These are phyloP conservation scores for Rostrohypoxylon terebratum DNA, from an alignment of 495 filamentous ascomycete species.

Conservation along the genomic window DNA sequence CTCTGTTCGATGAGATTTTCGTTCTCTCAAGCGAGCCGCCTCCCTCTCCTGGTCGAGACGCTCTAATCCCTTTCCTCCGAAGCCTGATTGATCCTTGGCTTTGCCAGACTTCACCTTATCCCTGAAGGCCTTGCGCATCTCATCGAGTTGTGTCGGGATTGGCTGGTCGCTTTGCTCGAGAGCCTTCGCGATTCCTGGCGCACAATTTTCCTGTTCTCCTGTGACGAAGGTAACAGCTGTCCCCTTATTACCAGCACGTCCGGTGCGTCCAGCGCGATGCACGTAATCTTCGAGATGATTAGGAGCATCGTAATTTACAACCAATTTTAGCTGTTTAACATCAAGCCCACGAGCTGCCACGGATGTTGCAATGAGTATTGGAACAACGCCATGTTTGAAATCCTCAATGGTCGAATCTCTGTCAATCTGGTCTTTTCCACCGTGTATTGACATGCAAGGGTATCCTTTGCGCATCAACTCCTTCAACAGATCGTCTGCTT, in stretches of 20 bases:
- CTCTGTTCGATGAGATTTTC: slow-evolving; percentile 88
- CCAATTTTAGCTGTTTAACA: slow-evolving; percentile 95
- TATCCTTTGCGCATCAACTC: slow-evolving; percentile 91
- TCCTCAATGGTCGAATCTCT: slow-evolving; percentile 93
- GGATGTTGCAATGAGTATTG: slow-evolving; percentile 92
- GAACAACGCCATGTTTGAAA: slow-evolving; percentile 92
- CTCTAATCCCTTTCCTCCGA: slow-evolving; percentile 95
- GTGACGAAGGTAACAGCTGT: slow-evolving; percentile 96
- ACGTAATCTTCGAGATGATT: slow-evolving; percentile 99
- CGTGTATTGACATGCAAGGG: slow-evolving; percentile 95
- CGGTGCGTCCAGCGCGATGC: slow-evolving; percentile 93
- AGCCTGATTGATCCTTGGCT: slow-evolving; percentile 87
- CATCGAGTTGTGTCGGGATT: slow-evolving; percentile 73
- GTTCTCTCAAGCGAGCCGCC: slow-evolving; percentile 82
- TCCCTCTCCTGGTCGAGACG: slow-evolving; percentile 91
- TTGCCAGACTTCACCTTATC: slow-evolving; percentile 94
- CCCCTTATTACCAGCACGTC: slow-evolving; percentile 92
- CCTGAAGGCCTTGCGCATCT: slow-evolving; percentile 74
- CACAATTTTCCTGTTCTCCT: slow-evolving; percentile 88
- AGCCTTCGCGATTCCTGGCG: slow-evolving; percentile 90
- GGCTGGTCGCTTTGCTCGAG: slow-evolving; percentile 89
- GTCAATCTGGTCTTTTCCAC: slow-evolving; percentile 95
- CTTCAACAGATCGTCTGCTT: slow-evolving; percentile 84
- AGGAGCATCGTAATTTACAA: slow-evolving; percentile 96
- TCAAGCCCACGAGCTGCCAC: slow-evolving; percentile 96